Conservation (phyloP, 352 stramenopile genomes). For the Nothophytophthora sp. region DNA sequence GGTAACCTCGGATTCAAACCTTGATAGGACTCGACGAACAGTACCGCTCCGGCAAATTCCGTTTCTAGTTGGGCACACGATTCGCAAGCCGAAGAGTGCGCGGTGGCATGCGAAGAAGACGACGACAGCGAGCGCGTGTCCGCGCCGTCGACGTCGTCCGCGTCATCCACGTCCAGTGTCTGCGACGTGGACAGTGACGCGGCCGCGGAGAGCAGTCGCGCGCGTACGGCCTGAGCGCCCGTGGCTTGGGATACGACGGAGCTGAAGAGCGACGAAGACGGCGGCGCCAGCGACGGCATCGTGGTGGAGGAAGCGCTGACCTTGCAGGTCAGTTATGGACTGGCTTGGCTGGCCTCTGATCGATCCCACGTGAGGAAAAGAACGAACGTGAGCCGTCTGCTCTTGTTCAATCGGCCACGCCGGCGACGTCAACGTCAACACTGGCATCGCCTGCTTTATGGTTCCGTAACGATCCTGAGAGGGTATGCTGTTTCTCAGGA, state of each 20-base stretch:
- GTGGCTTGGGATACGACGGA: constrained; percentile 46
- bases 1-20: no score
- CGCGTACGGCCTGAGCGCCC: constrained; percentile 39
- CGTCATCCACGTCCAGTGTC: constrained; percentile 27
- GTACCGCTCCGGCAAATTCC: constrained; percentile 70
- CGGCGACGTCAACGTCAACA: constrained; percentile 1
- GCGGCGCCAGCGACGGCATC: constrained; percentile 45
- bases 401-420: no score
- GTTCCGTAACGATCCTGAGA: no score
- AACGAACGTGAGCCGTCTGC: no score
- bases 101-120: constrained; percentile 18
- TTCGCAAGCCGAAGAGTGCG: constrained; percentile 38
- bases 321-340: neutral
- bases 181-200: constrained; percentile 34
- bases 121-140: constrained; percentile 35
- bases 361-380: neutral
- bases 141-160: constrained; percentile 41
- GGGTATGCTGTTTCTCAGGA: no score
- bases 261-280: constrained; percentile 31
- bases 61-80: constrained; percentile 62
- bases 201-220: no score
- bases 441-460: no score
- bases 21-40: constrained; percentile 84
- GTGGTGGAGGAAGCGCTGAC: no score
- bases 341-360: neutral